Evolutionary conservation across 805 yeast genomes (phyloP), one percentile per base, ranked within the genome.

Genomic region (Candida alai): DNA sequence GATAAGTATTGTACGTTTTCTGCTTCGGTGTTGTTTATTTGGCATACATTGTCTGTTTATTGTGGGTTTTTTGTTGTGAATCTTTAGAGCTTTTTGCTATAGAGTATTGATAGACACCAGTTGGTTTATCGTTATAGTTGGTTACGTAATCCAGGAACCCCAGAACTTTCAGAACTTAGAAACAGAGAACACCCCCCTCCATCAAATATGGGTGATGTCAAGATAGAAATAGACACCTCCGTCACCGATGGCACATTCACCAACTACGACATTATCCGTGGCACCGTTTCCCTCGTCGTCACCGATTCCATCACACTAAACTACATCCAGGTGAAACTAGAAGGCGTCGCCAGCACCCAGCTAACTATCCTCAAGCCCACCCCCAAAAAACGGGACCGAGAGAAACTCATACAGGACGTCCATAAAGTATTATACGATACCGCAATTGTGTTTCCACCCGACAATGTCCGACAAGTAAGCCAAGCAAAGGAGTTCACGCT

Each of bases 391-490:
- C 40, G 39, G 18, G 54, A 47, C 13, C 38, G 43, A 22, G 46
- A 47, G 4, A 37, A 35, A 25, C 19, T 45, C 6, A 32, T 62
- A 6, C 50, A 39, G 24, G 75, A 69, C 42, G 48, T 49, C 5
- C 80, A 75, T 46, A 64, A 65, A 37, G 52, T 74, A 7, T 54
- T 75, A 14, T 74, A 74, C 43, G 76, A 73, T 35, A 65, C 75
- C 1, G 36, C 46, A 18, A 62, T 73, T 0, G 73, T 75, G 17
- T 75, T 75, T 37, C 80, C 80, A 2, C 75, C 80, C 0, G 62
- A 58, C 10, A 69, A 73, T 34, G 62, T 73, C 9, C 51, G 75
- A 15, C 49, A 56, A 30, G 73, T 70, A 1, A 58, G 72, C 18
- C 54, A 47, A 25, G 58, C 68, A 7, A 62, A 63, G 38, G 74